Conservation (phyloP, 331 rosid genomes). For the Rosa hybrid region DNA sequence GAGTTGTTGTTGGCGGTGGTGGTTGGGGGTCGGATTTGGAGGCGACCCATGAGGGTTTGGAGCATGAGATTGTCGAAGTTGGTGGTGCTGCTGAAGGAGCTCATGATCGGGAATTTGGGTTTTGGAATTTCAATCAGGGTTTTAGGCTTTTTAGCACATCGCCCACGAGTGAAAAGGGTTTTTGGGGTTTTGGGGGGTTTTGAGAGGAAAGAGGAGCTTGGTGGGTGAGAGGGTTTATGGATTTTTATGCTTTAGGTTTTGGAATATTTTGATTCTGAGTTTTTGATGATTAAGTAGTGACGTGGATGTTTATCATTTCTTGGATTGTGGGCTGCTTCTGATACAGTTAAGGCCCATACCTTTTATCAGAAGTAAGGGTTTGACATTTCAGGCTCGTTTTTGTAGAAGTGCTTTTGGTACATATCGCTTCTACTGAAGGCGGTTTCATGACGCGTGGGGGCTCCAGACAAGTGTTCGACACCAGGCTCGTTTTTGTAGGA, state of each 20-base stretch:
- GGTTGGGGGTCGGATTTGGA: slow-evolving; percentile 57
- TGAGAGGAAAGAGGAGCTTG: neutral
- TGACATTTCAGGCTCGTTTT: too few relatives aligned
- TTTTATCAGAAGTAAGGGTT: too few relatives aligned
- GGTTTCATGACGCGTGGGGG: too few relatives aligned
- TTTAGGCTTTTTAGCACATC: slow-evolving; percentile 12
- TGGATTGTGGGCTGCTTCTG: neutral
- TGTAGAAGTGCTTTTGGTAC: neutral
- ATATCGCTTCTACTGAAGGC: too few relatives aligned
- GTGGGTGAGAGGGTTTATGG: slow-evolving; percentile 11
- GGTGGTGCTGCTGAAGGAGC: slow-evolving; percentile 46
- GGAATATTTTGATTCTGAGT: neutral
- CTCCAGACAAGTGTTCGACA: too few relatives aligned
- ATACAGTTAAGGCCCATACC: neutral
- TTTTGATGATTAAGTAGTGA: neutral
- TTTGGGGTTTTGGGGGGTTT: neutral
- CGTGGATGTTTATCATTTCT: neutral
- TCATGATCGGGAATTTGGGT: slow-evolving; percentile 27
- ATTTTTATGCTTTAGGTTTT: neutral
- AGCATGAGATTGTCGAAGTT: slow-evolving; percentile 63
- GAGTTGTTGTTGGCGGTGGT: slow-evolving; percentile 30
- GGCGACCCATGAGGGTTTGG: slow-evolving; percentile 68
- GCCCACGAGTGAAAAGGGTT: neutral
- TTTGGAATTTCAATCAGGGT: slow-evolving; percentile 18
- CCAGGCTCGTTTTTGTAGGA: too few relatives aligned